A percentile compares a stretch with the other conserved stretches of the same genome.
Evolutionary conservation across 805 yeast genomes (phyloP).

Genomic region (Yarrowia deformans): DNA sequence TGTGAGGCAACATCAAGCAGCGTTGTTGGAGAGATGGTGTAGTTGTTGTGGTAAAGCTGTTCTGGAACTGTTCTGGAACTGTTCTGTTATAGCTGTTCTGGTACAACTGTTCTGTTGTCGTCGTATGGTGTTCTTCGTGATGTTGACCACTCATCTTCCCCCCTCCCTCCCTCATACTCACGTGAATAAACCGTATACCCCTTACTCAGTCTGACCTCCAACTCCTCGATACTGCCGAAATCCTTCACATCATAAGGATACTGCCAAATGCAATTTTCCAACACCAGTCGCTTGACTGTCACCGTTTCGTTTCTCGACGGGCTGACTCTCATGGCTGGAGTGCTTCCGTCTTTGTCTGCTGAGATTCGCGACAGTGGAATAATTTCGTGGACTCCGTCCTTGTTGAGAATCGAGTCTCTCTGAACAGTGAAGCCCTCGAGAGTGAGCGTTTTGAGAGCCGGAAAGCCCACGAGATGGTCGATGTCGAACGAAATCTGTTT

Average conservation of each 20-base stretch:
- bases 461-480: slow-evolving; percentile 40
- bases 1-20: too few relatives aligned
- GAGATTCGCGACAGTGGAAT: slow-evolving; percentile 32
- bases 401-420: slow-evolving; percentile 38
- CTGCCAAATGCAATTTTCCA: slow-evolving; percentile 43
- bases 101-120: too few relatives aligned
- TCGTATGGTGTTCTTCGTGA: too few relatives aligned
- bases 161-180: slow-evolving; percentile 2
- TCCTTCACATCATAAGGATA: slow-evolving; percentile 42
- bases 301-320: slow-evolving; percentile 23
- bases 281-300: slow-evolving; percentile 15
- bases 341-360: slow-evolving; percentile 12
- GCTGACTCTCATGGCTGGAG: background rate
- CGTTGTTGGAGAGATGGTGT: too few relatives aligned
- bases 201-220: slow-evolving; percentile 29
- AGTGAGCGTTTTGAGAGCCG: slow-evolving; percentile 12
- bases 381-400: slow-evolving; percentile 23
- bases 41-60: too few relatives aligned
- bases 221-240: slow-evolving; percentile 41
- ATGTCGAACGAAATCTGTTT: slow-evolving; percentile 40
- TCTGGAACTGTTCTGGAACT: too few relatives aligned
- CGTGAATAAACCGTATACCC: slow-evolving; percentile 42
- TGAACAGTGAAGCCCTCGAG: slow-evolving; percentile 41
- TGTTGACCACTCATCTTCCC: too few relatives aligned
- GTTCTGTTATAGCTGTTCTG: too few relatives aligned